These are phyloP conservation scores for Solanum peruvianum DNA, from an alignment of 257 asterid genomes.

Conservation along the genomic window DNA sequence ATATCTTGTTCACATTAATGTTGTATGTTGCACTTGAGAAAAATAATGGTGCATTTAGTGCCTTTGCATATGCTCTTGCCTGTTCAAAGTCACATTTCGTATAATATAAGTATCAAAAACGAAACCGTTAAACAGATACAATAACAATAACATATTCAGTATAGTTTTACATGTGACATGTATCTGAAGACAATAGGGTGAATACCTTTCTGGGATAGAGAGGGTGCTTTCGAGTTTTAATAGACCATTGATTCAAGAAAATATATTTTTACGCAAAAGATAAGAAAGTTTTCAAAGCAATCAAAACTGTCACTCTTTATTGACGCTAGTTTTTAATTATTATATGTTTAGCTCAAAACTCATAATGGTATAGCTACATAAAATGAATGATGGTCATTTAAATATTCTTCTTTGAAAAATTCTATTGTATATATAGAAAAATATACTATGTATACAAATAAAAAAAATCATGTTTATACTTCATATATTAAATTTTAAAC, in stretches of 20 bases:
- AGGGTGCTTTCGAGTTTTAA: too few relatives aligned
- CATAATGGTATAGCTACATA: too few relatives aligned
- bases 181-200: too few relatives aligned
- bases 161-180: background rate
- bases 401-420: too few relatives aligned
- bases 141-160: background rate
- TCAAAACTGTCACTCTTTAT: background rate
- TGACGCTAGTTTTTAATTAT: background rate
- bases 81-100: slow-evolving; percentile 2
- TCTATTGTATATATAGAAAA: too few relatives aligned
- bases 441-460: too few relatives aligned
- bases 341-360: background rate
- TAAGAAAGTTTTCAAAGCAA: background rate
- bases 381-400: too few relatives aligned
- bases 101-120: background rate
- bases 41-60: slow-evolving; percentile 67
- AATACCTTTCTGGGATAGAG: too few relatives aligned
- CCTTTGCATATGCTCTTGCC: slow-evolving; percentile 83
- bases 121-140: background rate
- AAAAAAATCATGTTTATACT: too few relatives aligned
- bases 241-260: background rate
- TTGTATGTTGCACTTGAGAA: slow-evolving; percentile 87
- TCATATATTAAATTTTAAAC: too few relatives aligned
- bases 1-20: slow-evolving; percentile 76
- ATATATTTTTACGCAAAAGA: background rate